phyloP scores from a whole-genome alignment of 371 early-diverging fungal genomes.

The Circinella minor region DNA sequence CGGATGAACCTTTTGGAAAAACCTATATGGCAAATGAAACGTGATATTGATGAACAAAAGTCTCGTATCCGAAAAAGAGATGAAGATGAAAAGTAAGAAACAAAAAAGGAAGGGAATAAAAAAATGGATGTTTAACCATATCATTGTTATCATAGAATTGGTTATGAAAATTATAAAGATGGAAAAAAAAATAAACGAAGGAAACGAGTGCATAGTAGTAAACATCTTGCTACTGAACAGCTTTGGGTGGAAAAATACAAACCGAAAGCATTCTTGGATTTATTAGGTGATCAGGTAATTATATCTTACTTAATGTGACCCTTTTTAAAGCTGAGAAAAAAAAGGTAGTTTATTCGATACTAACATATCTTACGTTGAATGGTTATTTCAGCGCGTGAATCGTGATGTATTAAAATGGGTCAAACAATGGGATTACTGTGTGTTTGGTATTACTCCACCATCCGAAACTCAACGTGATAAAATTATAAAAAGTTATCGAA shows the following conservation, averaged over 20 bases:
- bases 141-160: background rate
- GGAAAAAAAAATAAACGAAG: background rate
- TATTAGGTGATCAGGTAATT: slow-evolving; percentile 88
- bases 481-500: slow-evolving; percentile 30
- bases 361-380: too few species aligned
- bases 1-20: slow-evolving; percentile 25
- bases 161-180: background rate
- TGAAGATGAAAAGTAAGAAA: background rate
- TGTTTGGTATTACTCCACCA: slow-evolving; percentile 66
- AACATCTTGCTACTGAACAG: background rate
- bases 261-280: slow-evolving; percentile 83
- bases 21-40: slow-evolving; percentile 37
- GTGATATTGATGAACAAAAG: slow-evolving; percentile 24
- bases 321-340: background rate
- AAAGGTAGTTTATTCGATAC: background rate
- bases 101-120: background rate
- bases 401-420: slow-evolving; percentile 91
- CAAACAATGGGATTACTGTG: slow-evolving; percentile 96
- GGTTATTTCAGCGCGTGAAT: slow-evolving; percentile 65
- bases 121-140: background rate
- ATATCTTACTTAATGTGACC: too few species aligned
- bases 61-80: background rate
- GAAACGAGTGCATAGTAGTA: background rate
- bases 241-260: slow-evolving; percentile 95
- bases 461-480: slow-evolving; percentile 42